Evolutionary conservation across 352 stramenopile genomes (phyloP).

Genomic region (Globisporangium camurandrum): DNA sequence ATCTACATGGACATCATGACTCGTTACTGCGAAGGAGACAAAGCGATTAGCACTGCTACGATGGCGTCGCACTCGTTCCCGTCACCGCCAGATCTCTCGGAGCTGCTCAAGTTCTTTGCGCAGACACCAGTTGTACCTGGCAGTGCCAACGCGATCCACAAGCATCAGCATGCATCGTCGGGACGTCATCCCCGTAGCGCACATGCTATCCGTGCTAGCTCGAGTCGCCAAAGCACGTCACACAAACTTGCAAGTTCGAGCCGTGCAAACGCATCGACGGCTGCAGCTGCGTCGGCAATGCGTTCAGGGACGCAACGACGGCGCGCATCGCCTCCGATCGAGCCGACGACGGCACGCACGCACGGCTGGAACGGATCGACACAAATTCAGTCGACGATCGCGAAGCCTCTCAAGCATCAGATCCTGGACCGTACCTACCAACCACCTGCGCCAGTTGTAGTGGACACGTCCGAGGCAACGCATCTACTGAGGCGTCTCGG

Average conservation of each 20-base stretch:
- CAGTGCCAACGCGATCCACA: no score
- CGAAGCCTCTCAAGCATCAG: slow-evolving; percentile 47
- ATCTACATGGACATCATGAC: no score
- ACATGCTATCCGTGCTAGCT: neutral
- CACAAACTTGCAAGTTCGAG: neutral
- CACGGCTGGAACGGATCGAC: slow-evolving; percentile 53
- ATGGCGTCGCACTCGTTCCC: slow-evolving; percentile 19
- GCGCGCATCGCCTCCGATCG: slow-evolving; percentile 8
- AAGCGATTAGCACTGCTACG: no score
- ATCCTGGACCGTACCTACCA: slow-evolving; percentile 47
- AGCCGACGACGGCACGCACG: neutral
- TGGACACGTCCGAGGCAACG: slow-evolving; percentile 22
- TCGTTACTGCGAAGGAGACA: no score
- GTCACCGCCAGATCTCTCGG: slow-evolving; percentile 30
- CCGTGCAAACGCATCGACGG: neutral
- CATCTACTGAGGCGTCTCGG: slow-evolving; percentile 34
- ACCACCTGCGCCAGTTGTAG: slow-evolving; percentile 27
- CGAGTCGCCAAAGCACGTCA: neutral
- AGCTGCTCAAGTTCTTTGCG: slow-evolving; percentile 43
- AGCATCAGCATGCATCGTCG: neutral
- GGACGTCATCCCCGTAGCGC: no score
- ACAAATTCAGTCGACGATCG: slow-evolving; percentile 17
- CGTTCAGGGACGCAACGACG: neutral
- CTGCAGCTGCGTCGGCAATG: no score
- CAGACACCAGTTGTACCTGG: no score